phyloP scores from a whole-genome alignment of 108 stramenopile genomes.

The Cylindrotheca fusiformis region DNA sequence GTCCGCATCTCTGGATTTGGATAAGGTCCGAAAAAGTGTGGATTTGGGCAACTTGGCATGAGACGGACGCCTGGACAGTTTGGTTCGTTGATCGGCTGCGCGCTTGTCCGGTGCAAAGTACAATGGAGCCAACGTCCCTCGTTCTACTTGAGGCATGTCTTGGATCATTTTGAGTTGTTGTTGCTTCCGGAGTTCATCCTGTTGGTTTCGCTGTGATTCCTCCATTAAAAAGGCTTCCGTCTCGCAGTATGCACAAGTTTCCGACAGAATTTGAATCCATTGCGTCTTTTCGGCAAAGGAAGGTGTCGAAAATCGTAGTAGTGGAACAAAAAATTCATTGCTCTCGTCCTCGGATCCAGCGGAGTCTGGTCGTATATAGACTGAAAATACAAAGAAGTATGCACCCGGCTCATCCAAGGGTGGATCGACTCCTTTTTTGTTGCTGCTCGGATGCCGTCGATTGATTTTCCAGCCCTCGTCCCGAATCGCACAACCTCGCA shows the following conservation, averaged over 20 bases:
- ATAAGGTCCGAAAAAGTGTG: conserved; percentile 46
- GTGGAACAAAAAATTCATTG: conserved; percentile 55
- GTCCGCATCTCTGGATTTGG: conserved; percentile 36
- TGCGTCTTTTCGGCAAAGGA: conserved; percentile 61
- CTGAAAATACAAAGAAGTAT: conserved; percentile 78
- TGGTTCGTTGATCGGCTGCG: background rate
- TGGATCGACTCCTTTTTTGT: conserved; percentile 8
- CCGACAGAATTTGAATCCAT: conserved; percentile 72
- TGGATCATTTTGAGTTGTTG: conserved; percentile 35
- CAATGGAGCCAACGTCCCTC: conserved; percentile 49
- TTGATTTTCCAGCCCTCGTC: conserved; percentile 79
- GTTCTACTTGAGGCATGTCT: conserved; percentile 33
- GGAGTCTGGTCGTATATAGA: conserved; percentile 50
- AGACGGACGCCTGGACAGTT: conserved; percentile 32
- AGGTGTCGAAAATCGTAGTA: conserved; percentile 75
- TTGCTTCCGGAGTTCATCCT: conserved; percentile 27
- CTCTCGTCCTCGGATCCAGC: conserved; percentile 25
- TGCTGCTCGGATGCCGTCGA: conserved; percentile 33
- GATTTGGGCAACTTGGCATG: conserved; percentile 31
- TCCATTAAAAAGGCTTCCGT: conserved; percentile 53
- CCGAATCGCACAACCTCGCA: conserved; percentile 77
- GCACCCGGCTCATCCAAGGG: conserved; percentile 55
- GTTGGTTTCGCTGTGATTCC: conserved; percentile 26
- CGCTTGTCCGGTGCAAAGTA: conserved; percentile 36
- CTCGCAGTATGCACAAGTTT: conserved; percentile 75